phyloP scores from a whole-genome alignment of 345 rosid species.

The Conringia planisiliqua region DNA sequence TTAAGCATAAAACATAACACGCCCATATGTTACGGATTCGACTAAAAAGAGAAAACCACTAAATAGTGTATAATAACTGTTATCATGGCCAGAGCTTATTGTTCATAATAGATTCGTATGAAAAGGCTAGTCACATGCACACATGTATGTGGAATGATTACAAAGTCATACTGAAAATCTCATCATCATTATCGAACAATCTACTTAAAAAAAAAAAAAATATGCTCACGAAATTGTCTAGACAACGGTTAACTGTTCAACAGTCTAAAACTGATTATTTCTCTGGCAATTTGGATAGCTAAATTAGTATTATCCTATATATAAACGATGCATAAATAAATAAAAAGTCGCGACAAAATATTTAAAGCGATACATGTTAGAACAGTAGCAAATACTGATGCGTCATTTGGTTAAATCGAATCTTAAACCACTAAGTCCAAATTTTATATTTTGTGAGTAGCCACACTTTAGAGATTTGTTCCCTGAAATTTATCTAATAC shows the following conservation, averaged over 20 bases:
- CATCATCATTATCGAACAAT: conserved; percentile 12
- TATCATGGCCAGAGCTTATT: conserved; percentile 26
- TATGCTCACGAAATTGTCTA: neutral
- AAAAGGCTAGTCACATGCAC: conserved; percentile 33
- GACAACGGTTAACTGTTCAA: neutral
- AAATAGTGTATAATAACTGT: conserved; percentile 3
- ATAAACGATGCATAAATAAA: neutral
- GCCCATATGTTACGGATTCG: conserved; percentile 14
- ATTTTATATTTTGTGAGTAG: neutral
- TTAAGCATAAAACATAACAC: conserved; percentile 9
- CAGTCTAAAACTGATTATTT: neutral
- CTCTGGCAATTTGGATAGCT: neutral
- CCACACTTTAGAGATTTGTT: neutral
- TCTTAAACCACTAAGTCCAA: neutral
- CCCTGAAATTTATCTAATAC: neutral
- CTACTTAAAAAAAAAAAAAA: neutral
- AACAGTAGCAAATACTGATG: neutral
- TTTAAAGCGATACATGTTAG: neutral
- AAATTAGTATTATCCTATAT: neutral
- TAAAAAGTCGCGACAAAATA: neutral
- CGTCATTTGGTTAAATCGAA: neutral
- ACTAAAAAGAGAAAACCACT: conserved; percentile 6
- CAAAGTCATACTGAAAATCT: conserved; percentile 6
- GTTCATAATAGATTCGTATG: conserved; percentile 21
- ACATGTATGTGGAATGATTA: conserved; percentile 26